Conservation (phyloP, 2,329 filamentous ascomycete species). For the Neurospora crassa region DNA sequence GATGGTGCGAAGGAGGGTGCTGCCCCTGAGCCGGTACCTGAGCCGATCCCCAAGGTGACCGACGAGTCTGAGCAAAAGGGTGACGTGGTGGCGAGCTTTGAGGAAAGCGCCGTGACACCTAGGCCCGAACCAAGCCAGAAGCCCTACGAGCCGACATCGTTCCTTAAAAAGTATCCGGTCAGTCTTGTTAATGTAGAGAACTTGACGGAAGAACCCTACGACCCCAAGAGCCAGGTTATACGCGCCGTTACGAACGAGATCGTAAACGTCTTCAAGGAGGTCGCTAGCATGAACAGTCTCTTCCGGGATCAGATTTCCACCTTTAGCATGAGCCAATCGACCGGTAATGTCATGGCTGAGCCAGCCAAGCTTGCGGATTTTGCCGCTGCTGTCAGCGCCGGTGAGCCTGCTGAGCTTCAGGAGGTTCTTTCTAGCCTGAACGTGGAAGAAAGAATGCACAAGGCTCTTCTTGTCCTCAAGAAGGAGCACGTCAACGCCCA, state of each 20-base stretch:
- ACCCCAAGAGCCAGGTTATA: conserved; percentile 81
- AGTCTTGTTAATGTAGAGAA: conserved; percentile 96
- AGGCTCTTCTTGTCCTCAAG: conserved; percentile 85
- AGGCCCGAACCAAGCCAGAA: conserved; percentile 40
- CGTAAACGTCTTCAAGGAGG: conserved; percentile 97
- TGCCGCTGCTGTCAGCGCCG: conserved; percentile 90
- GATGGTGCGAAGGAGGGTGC: conserved; percentile 42
- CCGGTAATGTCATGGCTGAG: conserved; percentile 89
- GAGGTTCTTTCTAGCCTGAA: conserved; percentile 83
- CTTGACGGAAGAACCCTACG: conserved; percentile 75
- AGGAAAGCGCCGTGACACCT: conserved; percentile 63
- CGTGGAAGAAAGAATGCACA: conserved; percentile 85
- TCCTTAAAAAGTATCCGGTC: conserved; percentile 83
- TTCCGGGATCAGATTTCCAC: conserved; percentile 97
- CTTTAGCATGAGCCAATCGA: conserved; percentile 90
- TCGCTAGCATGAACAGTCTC: conserved; percentile 84
- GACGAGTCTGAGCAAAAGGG: conserved; percentile 57
- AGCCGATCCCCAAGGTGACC: conserved; percentile 45
- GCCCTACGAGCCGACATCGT: conserved; percentile 79
- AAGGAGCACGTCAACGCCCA: conserved; percentile 98
- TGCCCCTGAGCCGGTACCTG: conserved; percentile 40
- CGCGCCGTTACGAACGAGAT: conserved; percentile 94
- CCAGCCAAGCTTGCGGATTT: conserved; percentile 95
- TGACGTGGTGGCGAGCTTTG: conserved; percentile 94
- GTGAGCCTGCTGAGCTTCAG: conserved; percentile 84